Percentiles rank a stretch among this genome's conserved stretches.
Evolutionary conservation across 2,329 filamentous ascomycete genomes (phyloP).

Genomic region (Botrytis porri): DNA sequence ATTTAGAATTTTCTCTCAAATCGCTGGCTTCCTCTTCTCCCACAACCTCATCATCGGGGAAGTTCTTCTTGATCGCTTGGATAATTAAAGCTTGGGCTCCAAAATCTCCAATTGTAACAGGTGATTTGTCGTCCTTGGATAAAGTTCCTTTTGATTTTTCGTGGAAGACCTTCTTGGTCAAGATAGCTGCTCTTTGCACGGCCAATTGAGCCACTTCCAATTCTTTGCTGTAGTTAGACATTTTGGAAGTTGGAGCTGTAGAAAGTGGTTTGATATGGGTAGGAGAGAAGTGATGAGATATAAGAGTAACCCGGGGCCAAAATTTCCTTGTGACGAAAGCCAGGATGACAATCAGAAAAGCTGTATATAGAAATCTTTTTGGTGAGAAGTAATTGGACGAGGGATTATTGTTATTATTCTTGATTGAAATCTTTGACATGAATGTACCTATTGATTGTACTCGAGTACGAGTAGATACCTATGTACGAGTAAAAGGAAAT

Average conservation of each 20-base stretch:
- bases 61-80: conserved; percentile 80
- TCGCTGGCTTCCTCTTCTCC: conserved; percentile 90
- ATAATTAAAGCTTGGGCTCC: conserved; percentile 97
- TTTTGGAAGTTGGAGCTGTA: conserved; percentile 34
- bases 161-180: conserved; percentile 76
- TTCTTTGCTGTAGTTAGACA: conserved; percentile 65
- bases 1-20: conserved; percentile 66
- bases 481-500: neutral
- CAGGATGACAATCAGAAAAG: conserved; percentile 34
- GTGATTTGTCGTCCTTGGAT: conserved; percentile 91
- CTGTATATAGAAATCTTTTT: conserved; percentile 29
- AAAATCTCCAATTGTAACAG: conserved; percentile 97
- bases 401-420: neutral
- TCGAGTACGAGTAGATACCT: too few species aligned
- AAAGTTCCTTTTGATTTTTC: conserved; percentile 93
- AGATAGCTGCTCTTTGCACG: conserved; percentile 75
- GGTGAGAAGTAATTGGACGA: conserved; percentile 10
- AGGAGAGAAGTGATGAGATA: conserved; percentile 34
- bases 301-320: conserved; percentile 33
- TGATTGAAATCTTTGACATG: conserved; percentile 4
- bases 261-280: conserved; percentile 21
- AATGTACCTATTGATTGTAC: too few species aligned
- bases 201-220: conserved; percentile 81
- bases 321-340: conserved; percentile 33
- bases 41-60: conserved; percentile 87